These are phyloP conservation scores for Melaleuca quinquenervia DNA, from an alignment of 345 rosid genomes.

Conservation along the genomic window DNA sequence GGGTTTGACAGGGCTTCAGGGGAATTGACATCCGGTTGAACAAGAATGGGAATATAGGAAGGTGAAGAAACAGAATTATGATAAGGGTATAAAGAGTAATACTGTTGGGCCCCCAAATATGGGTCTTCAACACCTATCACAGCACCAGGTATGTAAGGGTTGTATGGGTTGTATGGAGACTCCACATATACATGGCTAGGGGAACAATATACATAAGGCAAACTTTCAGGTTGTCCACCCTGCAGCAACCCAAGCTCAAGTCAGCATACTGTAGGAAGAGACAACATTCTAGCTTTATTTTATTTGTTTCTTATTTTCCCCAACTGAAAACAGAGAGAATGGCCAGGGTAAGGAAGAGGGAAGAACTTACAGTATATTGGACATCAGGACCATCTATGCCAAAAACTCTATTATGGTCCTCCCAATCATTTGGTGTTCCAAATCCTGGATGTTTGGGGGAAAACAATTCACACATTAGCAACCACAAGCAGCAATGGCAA, in stretches of 20 bases:
- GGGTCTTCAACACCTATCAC: slow-evolving; percentile 52
- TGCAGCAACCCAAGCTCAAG: slow-evolving; percentile 14
- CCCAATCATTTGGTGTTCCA: slow-evolving; percentile 87
- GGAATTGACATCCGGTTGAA: slow-evolving; percentile 42
- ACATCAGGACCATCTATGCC: slow-evolving; percentile 73
- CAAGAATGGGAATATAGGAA: slow-evolving; percentile 40
- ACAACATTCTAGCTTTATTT: background rate
- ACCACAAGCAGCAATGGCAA: background rate
- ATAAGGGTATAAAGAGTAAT: slow-evolving; percentile 49
- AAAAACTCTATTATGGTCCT: slow-evolving; percentile 75
- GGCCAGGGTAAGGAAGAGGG: background rate
- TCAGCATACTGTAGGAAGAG: background rate
- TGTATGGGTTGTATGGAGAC: slow-evolving; percentile 83
- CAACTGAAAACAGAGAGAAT: background rate
- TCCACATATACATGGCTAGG: slow-evolving; percentile 81
- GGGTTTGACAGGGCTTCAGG: slow-evolving; percentile 35
- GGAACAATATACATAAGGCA: slow-evolving; percentile 73
- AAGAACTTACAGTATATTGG: slow-evolving; percentile 48
- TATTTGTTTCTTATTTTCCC: background rate
- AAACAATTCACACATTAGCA: background rate
- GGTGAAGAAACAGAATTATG: slow-evolving; percentile 50
- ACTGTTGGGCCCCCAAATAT: slow-evolving; percentile 52
- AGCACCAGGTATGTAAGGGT: slow-evolving; percentile 90
- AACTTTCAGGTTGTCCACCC: slow-evolving; percentile 78
- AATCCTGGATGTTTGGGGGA: slow-evolving; percentile 36